phyloP scores from a whole-genome alignment of 441 rosid species.

The Isatis lusitanica region DNA sequence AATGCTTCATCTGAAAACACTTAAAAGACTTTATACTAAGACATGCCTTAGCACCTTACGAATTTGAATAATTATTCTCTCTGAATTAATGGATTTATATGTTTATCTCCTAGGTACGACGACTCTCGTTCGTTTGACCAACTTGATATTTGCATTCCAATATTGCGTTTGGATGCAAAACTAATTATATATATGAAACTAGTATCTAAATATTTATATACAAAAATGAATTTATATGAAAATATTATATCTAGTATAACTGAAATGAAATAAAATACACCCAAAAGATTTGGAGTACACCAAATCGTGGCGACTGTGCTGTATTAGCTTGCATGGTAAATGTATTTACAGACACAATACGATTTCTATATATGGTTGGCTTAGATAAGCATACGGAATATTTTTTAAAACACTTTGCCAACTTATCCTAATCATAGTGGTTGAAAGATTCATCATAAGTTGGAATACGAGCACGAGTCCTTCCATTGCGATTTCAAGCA shows the following conservation, averaged over 20 bases:
- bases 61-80: neutral
- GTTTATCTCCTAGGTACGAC: neutral
- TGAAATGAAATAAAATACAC: neutral
- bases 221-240: neutral
- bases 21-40: neutral
- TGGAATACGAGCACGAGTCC: neutral
- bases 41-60: neutral
- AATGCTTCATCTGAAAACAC: neutral
- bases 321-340: neutral
- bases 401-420: neutral
- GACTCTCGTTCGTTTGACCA: neutral
- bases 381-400: neutral
- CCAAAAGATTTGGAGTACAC: neutral
- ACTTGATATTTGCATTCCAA: neutral
- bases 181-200: neutral
- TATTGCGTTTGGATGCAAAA: neutral
- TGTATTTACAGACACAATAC: neutral
- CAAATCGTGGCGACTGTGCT: neutral
- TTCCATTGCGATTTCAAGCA: neutral
- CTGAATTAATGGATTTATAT: neutral
- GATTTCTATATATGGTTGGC: neutral
- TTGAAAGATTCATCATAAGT: neutral
- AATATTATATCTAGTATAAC: neutral
- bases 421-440: neutral
- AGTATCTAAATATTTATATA: too few relatives aligned